Conservation (phyloP, 1,284 basidiomycete genomes). For the Sporisorium exsertum region DNA sequence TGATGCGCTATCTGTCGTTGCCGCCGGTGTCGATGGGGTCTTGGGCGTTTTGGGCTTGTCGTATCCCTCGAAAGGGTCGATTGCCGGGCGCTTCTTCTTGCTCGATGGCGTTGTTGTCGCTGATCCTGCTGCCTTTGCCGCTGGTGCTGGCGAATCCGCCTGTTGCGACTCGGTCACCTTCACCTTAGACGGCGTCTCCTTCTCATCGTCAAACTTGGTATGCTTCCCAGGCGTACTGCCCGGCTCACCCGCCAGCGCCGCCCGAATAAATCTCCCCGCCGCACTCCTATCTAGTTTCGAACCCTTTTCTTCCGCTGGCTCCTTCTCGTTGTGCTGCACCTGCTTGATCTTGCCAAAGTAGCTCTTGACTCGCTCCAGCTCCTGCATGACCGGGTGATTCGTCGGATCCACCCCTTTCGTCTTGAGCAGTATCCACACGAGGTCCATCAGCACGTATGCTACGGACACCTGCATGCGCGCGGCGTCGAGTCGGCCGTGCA, state of each 20-base stretch:
- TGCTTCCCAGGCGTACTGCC: slow-evolving; percentile 26
- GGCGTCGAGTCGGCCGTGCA: slow-evolving; percentile 52
- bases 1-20: slow-evolving; percentile 18
- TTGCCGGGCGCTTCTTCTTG: slow-evolving; percentile 45
- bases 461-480: slow-evolving; percentile 53
- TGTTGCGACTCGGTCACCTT: slow-evolving; percentile 7
- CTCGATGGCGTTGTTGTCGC: slow-evolving; percentile 6
- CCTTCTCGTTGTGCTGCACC: slow-evolving; percentile 40
- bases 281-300: slow-evolving; percentile 44
- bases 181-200: slow-evolving; percentile 13
- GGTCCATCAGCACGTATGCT: slow-evolving; percentile 57
- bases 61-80: slow-evolving; percentile 54
- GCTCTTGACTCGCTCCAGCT: slow-evolving; percentile 57
- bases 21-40: slow-evolving; percentile 5
- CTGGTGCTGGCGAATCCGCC: background rate
- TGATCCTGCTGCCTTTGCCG: background rate
- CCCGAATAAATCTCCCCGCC: slow-evolving; percentile 49
- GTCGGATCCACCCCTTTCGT: slow-evolving; percentile 53
- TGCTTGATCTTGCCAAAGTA: slow-evolving; percentile 59
- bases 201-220: slow-evolving; percentile 42
- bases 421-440: slow-evolving; percentile 62
- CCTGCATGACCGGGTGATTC: slow-evolving; percentile 53
- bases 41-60: slow-evolving; percentile 43
- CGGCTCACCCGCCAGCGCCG: slow-evolving; percentile 34
- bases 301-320: slow-evolving; percentile 9